A percentile compares a stretch with the other conserved stretches of the same genome.
phyloP scores from a whole-genome alignment of 352 stramenopile genomes.

The Globisporangium canariense region DNA sequence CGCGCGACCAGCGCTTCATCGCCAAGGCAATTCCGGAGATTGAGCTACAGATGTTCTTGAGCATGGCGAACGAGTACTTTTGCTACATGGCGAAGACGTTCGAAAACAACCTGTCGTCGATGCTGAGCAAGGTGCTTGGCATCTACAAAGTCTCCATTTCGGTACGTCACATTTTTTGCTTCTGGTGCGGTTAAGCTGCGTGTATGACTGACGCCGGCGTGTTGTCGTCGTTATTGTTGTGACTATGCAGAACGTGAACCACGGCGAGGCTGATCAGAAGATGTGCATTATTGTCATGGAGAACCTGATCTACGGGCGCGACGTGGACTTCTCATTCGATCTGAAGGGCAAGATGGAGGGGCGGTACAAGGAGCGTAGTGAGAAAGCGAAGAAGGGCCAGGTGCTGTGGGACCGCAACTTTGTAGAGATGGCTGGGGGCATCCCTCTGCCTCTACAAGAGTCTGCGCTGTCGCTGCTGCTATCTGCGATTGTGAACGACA shows the following conservation, averaged over 20 bases:
- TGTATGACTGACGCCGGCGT: neutral
- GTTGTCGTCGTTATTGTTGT: neutral
- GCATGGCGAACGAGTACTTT: constrained; percentile 89
- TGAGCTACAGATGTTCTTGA: constrained; percentile 88
- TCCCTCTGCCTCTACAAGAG: constrained; percentile 80
- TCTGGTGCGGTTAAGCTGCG: too few species aligned
- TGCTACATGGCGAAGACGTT: constrained; percentile 88
- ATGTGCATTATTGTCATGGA: constrained; percentile 90
- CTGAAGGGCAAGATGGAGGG: constrained; percentile 89
- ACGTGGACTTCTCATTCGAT: constrained; percentile 86
- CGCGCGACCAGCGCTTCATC: constrained; percentile 84
- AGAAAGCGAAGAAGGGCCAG: constrained; percentile 26
- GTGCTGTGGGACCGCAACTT: constrained; percentile 89
- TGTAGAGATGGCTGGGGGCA: constrained; percentile 77
- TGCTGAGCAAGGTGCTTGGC: constrained; percentile 85
- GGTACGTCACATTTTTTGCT: constrained; percentile 18
- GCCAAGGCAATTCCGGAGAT: constrained; percentile 85
- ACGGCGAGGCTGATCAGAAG: constrained; percentile 63
- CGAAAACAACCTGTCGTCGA: constrained; percentile 81
- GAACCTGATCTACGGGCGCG: constrained; percentile 83
- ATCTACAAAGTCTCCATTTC: constrained; percentile 86
- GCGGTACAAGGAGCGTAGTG: constrained; percentile 49
- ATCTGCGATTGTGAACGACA: constrained; percentile 85
- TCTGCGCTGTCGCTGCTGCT: constrained; percentile 77
- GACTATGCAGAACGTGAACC: constrained; percentile 16